A percentile compares a stretch with the other conserved stretches of the same genome.
Evolutionary conservation across 2,329 filamentous ascomycete species (phyloP).

Genomic region (Fusarium avenaceum): DNA sequence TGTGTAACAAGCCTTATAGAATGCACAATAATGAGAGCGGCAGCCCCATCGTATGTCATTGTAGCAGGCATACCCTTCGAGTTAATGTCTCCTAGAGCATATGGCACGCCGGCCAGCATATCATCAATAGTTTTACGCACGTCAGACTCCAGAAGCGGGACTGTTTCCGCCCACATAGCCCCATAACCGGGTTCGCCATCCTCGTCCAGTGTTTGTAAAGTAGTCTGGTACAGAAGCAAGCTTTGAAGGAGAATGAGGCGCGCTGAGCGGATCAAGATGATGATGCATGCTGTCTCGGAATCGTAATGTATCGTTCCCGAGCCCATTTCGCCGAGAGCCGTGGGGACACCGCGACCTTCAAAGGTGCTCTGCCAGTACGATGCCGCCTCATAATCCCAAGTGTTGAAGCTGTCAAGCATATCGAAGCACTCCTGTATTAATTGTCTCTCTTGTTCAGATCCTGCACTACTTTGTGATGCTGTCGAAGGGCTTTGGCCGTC

Average conservation of each 20-base stretch:
- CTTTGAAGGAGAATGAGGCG: slow-evolving; percentile 51
- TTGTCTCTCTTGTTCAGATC: slow-evolving; percentile 9
- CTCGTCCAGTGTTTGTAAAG: slow-evolving; percentile 12
- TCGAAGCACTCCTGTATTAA: slow-evolving; percentile 47
- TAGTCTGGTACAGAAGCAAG: slow-evolving; percentile 47
- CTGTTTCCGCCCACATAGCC: slow-evolving; percentile 31
- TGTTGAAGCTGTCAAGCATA: slow-evolving; percentile 49
- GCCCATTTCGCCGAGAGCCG: slow-evolving; percentile 46
- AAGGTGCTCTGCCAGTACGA: slow-evolving; percentile 52
- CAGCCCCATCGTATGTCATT: slow-evolving; percentile 50
- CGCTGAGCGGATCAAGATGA: slow-evolving; percentile 51
- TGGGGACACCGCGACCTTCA: slow-evolving; percentile 48
- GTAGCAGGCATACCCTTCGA: slow-evolving; percentile 39
- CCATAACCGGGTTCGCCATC: slow-evolving; percentile 9
- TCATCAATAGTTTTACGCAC: slow-evolving; percentile 50
- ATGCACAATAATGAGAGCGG: slow-evolving; percentile 51
- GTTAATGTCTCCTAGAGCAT: slow-evolving; percentile 51
- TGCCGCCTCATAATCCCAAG: slow-evolving; percentile 51
- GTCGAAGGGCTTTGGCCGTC: not conserved
- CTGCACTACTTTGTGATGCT: not conserved
- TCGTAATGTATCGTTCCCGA: slow-evolving; percentile 46
- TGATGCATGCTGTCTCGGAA: slow-evolving; percentile 52
- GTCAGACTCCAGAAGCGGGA: slow-evolving; percentile 44
- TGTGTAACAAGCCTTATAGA: slow-evolving; percentile 51
- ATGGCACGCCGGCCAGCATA: slow-evolving; percentile 51